Evolutionary conservation across 345 rosid genomes (phyloP).

Genomic region (Streptanthus diversifolius): DNA sequence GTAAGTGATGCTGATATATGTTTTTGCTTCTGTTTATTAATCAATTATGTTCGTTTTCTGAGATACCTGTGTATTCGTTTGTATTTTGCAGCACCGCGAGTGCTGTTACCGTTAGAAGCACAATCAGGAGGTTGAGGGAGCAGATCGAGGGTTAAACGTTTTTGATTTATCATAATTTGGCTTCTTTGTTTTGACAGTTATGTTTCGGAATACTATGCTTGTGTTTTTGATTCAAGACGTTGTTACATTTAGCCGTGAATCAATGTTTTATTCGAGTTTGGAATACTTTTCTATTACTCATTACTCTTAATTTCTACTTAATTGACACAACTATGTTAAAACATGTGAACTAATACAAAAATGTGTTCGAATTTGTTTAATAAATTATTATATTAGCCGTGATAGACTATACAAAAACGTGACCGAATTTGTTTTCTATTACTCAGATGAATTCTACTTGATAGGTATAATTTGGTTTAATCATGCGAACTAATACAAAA

Average conservation of each 20-base stretch:
- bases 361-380: too few relatives aligned
- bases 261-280: background rate
- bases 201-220: background rate
- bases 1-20: conserved; percentile 32
- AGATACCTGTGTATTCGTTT: background rate
- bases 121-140: conserved; percentile 90
- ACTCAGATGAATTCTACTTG: too few relatives aligned
- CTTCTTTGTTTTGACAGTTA: background rate
- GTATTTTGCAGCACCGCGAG: conserved; percentile 59
- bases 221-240: conserved; percentile 4
- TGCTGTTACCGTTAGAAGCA: conserved; percentile 89
- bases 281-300: background rate
- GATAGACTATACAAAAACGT: too few relatives aligned
- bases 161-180: background rate
- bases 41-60: background rate
- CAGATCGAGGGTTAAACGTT: conserved; percentile 73
- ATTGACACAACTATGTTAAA: too few relatives aligned
- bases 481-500: too few relatives aligned
- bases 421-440: too few relatives aligned
- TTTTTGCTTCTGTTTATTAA: fast-evolving
- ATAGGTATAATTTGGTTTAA: too few relatives aligned
- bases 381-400: too few relatives aligned
- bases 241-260: background rate
- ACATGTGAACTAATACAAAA: too few relatives aligned
- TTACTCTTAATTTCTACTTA: too few relatives aligned